These are phyloP conservation scores for Tolypocladium sp. DNA, from an alignment of 2,329 filamentous ascomycete species.

Conservation along the genomic window DNA sequence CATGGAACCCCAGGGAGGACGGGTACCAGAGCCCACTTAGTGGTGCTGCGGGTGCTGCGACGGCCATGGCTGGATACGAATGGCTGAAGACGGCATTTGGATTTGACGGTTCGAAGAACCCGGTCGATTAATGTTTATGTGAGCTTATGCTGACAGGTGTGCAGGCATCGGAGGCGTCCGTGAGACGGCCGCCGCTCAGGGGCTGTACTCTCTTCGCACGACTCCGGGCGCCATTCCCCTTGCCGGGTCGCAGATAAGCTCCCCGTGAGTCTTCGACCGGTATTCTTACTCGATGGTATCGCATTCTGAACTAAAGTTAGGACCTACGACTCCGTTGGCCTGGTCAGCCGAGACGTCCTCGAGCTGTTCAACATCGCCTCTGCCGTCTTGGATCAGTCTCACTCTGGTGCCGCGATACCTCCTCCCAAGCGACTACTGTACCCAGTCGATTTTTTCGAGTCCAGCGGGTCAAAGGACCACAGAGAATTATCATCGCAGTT, in stretches of 20 bases:
- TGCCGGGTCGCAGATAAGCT: conserved; percentile 6
- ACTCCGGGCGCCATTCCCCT: conserved; percentile 7
- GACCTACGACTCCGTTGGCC: conserved; percentile 11
- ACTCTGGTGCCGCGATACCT: not conserved
- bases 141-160: not conserved
- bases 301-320: not conserved
- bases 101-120: conserved; percentile 21
- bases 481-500: conserved; percentile 11
- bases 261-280: conserved; percentile 9
- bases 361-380: conserved; percentile 12
- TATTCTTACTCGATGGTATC: too few relatives aligned
- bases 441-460: conserved; percentile 12
- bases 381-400: conserved; percentile 6
- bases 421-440: conserved; percentile 14
- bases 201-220: conserved; percentile 19
- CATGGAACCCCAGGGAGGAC: conserved; percentile 38
- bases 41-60: conserved; percentile 28
- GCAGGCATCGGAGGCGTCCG: conserved; percentile 11
- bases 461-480: conserved; percentile 2
- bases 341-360: conserved; percentile 15
- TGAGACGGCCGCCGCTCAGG: conserved; percentile 12
- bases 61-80: conserved; percentile 26
- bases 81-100: conserved; percentile 30
- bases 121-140: not conserved
- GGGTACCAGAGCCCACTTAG: conserved; percentile 28